Percentiles rank a stretch among this genome's conserved stretches.
phyloP scores from a whole-genome alignment of 805 yeast species.

The Tetrapisispora arboricola region DNA sequence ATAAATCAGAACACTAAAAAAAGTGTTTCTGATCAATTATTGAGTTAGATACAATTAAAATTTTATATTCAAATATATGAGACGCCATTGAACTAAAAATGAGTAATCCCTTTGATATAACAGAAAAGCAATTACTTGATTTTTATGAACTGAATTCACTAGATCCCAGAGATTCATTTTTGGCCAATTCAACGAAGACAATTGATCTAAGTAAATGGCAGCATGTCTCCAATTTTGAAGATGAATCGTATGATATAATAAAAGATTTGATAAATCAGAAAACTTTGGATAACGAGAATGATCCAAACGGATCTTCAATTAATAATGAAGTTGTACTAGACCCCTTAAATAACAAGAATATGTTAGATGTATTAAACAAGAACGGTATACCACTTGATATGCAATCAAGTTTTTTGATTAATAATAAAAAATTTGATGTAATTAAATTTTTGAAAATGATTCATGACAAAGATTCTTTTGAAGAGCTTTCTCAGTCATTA shows the following conservation, averaged over 20 bases:
- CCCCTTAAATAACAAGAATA: conserved; percentile 42
- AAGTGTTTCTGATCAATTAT: no score
- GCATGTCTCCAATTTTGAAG: conserved; percentile 16
- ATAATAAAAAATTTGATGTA: conserved; percentile 50
- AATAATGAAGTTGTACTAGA: conserved; percentile 34
- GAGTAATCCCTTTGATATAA: conserved; percentile 9
- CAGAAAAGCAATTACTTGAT: conserved; percentile 23
- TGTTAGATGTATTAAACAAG: conserved; percentile 33
- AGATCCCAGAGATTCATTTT: conserved; percentile 33
- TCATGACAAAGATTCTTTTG: conserved; percentile 45
- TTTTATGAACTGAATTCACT: conserved; percentile 38
- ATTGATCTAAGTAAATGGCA: conserved; percentile 19
- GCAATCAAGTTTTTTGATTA: conserved; percentile 40
- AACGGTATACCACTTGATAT: conserved; percentile 31
- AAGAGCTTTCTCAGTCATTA: conserved; percentile 39
- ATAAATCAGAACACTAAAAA: no score
- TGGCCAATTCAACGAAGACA: conserved; percentile 23
- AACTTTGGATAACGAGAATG: conserved; percentile 19
- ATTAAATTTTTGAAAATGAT: conserved; percentile 44
- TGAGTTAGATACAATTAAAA: no score
- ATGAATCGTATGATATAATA: conserved; percentile 27
- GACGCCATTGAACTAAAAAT: background rate
- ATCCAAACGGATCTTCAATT: conserved; percentile 3
- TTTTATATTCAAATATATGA: no score
- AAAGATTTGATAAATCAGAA: conserved; percentile 23